Conservation (phyloP, 192 early-diverging fungal genomes). For the Mortierella antarctica region DNA sequence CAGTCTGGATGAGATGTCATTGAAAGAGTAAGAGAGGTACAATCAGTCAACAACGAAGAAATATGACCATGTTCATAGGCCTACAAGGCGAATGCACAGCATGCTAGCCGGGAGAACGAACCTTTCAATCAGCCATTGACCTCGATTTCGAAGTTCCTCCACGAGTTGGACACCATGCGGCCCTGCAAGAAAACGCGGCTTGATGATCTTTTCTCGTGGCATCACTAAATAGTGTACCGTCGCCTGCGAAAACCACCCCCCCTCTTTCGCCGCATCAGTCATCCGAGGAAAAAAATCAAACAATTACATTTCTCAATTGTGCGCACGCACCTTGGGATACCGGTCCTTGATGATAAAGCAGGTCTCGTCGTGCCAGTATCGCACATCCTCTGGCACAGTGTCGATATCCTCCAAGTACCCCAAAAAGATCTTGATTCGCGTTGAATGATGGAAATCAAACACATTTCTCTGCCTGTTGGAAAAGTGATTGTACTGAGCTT, state of each 20-base stretch:
- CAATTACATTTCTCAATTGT: neutral
- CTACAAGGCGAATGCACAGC: neutral
- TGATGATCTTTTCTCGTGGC: neutral
- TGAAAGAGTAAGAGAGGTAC: neutral
- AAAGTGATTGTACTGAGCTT: too few relatives aligned
- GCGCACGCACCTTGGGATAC: conserved; percentile 59
- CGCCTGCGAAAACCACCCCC: neutral
- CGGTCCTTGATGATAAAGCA: conserved; percentile 65
- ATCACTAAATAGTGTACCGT: conserved; percentile 3
- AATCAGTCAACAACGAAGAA: neutral
- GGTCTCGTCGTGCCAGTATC: conserved; percentile 54
- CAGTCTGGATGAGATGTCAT: conserved; percentile 4
- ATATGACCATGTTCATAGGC: neutral
- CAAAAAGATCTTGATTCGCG: neutral
- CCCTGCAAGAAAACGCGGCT: neutral
- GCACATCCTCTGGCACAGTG: conserved; percentile 35
- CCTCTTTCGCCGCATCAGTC: neutral
- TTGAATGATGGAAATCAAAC: too few relatives aligned
- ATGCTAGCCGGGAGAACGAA: neutral
- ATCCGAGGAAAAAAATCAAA: neutral
- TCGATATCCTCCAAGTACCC: conserved; percentile 56
- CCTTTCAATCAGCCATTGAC: conserved; percentile 12
- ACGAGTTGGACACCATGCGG: neutral
- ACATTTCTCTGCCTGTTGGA: too few relatives aligned
- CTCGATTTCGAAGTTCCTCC: neutral